Evolutionary conservation across 2,329 filamentous ascomycete genomes (phyloP).

Genomic region (Niveomyces coronatus): DNA sequence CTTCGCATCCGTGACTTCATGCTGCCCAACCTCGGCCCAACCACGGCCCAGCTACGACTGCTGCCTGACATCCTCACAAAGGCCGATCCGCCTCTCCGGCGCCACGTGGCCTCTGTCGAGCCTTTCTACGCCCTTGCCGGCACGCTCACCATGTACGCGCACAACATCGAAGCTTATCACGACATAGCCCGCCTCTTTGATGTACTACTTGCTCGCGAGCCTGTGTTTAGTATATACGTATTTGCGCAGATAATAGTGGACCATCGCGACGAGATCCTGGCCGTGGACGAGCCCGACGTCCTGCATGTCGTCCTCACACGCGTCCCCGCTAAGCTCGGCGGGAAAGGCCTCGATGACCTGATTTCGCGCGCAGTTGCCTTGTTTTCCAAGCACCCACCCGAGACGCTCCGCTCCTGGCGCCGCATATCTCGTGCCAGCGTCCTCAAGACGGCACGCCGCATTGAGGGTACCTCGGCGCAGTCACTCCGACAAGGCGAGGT

Average conservation of each 20-base stretch:
- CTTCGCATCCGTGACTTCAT: slow-evolving; percentile 95
- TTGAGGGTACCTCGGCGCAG: slow-evolving; percentile 39
- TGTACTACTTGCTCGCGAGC: slow-evolving; percentile 75
- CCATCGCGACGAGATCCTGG: slow-evolving; percentile 74
- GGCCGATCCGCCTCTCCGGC: slow-evolving; percentile 61
- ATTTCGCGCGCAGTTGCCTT: slow-evolving; percentile 56
- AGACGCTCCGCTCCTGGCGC: slow-evolving; percentile 60
- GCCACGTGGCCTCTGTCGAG: slow-evolving; percentile 65
- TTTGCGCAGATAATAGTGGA: slow-evolving; percentile 82
- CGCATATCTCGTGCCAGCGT: slow-evolving; percentile 66
- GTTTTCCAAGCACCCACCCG: slow-evolving; percentile 58
- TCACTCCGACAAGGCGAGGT: slow-evolving; percentile 54
- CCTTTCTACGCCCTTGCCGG: slow-evolving; percentile 92
- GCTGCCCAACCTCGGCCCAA: slow-evolving; percentile 76
- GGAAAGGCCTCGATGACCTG: slow-evolving; percentile 70
- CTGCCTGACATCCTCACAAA: slow-evolving; percentile 70
- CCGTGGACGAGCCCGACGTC: slow-evolving; percentile 89
- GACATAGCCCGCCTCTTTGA: slow-evolving; percentile 90
- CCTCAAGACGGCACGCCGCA: slow-evolving; percentile 66
- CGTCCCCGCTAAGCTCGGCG: slow-evolving; percentile 67
- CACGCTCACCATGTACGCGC: slow-evolving; percentile 90
- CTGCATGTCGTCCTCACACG: slow-evolving; percentile 81
- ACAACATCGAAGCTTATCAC: slow-evolving; percentile 83
- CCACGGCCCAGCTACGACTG: slow-evolving; percentile 74
- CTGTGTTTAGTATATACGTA: slow-evolving; percentile 82